phyloP scores from a whole-genome alignment of 371 early-diverging fungal genomes.

The Sporodiniella umbellata region DNA sequence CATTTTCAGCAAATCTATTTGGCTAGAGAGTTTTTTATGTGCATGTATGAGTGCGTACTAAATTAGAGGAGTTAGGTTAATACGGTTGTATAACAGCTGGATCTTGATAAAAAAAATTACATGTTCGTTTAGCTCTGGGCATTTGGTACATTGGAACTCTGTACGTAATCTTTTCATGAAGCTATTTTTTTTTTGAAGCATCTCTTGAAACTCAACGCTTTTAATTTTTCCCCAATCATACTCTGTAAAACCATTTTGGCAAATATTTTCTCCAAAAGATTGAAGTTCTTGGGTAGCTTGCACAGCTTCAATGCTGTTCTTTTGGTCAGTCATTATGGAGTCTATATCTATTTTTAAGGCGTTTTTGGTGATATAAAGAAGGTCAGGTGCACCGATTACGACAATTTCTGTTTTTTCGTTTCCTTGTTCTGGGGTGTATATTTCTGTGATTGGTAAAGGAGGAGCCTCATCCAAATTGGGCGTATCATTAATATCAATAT shows the following conservation, averaged over 20 bases:
- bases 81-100: background rate
- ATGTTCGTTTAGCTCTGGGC: constrained; percentile 80
- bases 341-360: constrained; percentile 44
- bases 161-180: constrained; percentile 35
- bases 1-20: constrained; percentile 72
- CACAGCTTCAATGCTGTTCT: constrained; percentile 46
- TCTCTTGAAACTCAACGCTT: constrained; percentile 82
- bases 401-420: constrained; percentile 47
- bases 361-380: constrained; percentile 59
- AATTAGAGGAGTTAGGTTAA: background rate
- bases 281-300: constrained; percentile 50
- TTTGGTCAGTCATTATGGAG: constrained; percentile 36
- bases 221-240: constrained; percentile 76
- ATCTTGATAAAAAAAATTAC: constrained; percentile 39
- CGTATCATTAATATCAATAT: constrained; percentile 14
- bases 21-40: constrained; percentile 60
- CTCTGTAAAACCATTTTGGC: constrained; percentile 45
- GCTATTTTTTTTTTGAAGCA: constrained; percentile 48
- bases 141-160: constrained; percentile 74
- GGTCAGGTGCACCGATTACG: constrained; percentile 60
- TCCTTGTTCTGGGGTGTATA: constrained; percentile 47
- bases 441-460: constrained; percentile 63
- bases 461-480: constrained; percentile 28
- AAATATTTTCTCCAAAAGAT: constrained; percentile 49
- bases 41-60: constrained; percentile 71